Base-by-base conservation (phyloP, 805 yeast species). In the Saccharomyces mikatae region DNA sequence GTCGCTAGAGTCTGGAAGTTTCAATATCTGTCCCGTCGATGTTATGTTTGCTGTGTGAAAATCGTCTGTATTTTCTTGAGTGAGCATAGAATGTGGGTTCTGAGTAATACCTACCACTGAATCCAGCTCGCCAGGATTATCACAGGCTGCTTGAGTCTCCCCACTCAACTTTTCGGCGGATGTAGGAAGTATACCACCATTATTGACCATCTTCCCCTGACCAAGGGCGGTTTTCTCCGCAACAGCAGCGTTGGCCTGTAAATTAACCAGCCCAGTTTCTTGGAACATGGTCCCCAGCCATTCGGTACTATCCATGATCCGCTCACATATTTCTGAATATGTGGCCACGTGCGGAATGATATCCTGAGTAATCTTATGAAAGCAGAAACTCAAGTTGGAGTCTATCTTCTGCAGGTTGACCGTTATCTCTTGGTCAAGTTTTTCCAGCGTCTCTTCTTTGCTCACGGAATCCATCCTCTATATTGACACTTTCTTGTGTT, bases 221-320 rank as follows among this genome's bases (percentile, higher is more conserved):
- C 30, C 8, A 31, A 27, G 49, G 17, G 22, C 60, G 49, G 36
- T 64, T 63, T 4, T 58, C 48, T 32, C 55, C 32, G 22, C 56
- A 44, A 13, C 36, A 14, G 14, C 55, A 14, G 52, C 60, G 2
- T 24, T 56, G 9, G 13, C 48, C 21, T 52, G 48, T 36, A 86
- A 68, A 57, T 82, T 80, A 26, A 85, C 86, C 62, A 82, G 80
- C 1, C 89, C 90, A 29, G 88, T 79, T 49, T 82, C 79, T 64
- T 89, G 96, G 61, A 89, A 80, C 69, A 89, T 85, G 31, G 79
- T 78, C 64, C 87, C 87, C 85, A 95, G 84, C 69, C 88, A 87
- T 54, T 79, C 78, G 6, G 81, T 83, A 53, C 84, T 84, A 30
- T 76, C 71, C 85, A 89, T 83, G 2, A 87, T 81, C 31, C 79